Evolutionary conservation across 257 asterid species (phyloP).

Genomic region (Jacaranda copaia): DNA sequence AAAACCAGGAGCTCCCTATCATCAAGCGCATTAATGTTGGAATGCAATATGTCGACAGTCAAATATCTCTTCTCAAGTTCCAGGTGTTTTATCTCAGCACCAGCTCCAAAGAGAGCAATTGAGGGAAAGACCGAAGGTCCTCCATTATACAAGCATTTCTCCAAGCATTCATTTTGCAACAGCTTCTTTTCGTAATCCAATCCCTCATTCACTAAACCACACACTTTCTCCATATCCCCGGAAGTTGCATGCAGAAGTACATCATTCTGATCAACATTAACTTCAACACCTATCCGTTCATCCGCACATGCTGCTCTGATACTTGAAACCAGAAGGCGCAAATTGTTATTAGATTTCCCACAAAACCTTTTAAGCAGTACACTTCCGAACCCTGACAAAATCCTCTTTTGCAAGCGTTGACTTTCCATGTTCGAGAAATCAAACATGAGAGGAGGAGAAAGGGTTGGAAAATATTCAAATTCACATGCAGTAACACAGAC

Average conservation of each 20-base stretch:
- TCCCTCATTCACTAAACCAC: constrained; percentile 49
- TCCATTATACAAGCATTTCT: constrained; percentile 69
- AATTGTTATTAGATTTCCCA: constrained; percentile 63
- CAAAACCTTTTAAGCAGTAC: constrained; percentile 76
- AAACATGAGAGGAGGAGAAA: constrained; percentile 65
- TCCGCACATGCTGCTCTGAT: constrained; percentile 65
- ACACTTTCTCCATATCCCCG: constrained; percentile 67
- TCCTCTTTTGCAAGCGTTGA: constrained; percentile 63
- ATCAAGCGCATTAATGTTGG: constrained; percentile 51
- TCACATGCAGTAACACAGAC: constrained; percentile 84
- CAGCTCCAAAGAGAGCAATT: constrained; percentile 89
- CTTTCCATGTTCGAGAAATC: constrained; percentile 68
- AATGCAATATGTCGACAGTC: constrained; percentile 75
- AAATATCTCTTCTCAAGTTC: constrained; percentile 83
- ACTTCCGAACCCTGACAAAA: constrained; percentile 70
- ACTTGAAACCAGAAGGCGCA: constrained; percentile 61
- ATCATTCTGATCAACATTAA: constrained; percentile 70
- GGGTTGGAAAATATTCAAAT: constrained; percentile 54
- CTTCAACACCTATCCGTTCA: constrained; percentile 72
- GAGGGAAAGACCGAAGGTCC: constrained; percentile 63
- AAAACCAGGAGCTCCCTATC: constrained; percentile 72
- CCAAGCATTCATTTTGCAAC: constrained; percentile 76
- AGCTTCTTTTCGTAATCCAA: constrained; percentile 69
- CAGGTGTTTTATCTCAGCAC: constrained; percentile 87
- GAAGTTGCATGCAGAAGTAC: constrained; percentile 70